Conservation (phyloP, 2,329 filamentous ascomycete species). For the Cladosporium velox region DNA sequence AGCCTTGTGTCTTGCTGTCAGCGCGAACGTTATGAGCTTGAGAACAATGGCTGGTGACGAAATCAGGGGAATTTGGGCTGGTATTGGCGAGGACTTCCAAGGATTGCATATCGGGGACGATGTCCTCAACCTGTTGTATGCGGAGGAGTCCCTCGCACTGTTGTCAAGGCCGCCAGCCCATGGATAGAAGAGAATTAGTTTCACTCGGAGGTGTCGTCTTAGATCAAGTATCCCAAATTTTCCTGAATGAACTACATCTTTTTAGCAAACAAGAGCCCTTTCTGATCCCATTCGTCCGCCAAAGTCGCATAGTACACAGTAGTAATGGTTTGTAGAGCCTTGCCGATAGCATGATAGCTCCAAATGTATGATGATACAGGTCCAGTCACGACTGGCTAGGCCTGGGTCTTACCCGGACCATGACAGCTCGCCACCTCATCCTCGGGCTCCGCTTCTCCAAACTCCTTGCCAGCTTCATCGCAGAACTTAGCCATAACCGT, state of each 20-base stretch:
- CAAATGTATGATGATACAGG: background rate
- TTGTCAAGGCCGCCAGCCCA: background rate
- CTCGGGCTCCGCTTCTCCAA: conserved; percentile 29
- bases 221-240: background rate
- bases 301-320: background rate
- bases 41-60: background rate
- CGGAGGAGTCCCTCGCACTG: background rate
- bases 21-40: background rate
- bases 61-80: background rate
- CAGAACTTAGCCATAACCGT: conserved; percentile 63
- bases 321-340: background rate
- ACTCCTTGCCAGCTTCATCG: conserved; percentile 47
- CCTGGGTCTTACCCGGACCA: conserved; percentile 8
- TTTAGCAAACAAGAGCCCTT: background rate
- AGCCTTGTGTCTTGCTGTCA: background rate
- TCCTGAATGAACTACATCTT: background rate
- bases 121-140: background rate
- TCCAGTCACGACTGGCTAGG: background rate
- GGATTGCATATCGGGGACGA: background rate
- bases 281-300: no score
- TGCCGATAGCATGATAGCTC: background rate
- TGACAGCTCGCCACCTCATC: conserved; percentile 12
- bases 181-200: background rate
- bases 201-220: background rate
- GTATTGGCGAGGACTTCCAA: background rate